Conservation (phyloP, 345 rosid species). For the Acer negundo region DNA sequence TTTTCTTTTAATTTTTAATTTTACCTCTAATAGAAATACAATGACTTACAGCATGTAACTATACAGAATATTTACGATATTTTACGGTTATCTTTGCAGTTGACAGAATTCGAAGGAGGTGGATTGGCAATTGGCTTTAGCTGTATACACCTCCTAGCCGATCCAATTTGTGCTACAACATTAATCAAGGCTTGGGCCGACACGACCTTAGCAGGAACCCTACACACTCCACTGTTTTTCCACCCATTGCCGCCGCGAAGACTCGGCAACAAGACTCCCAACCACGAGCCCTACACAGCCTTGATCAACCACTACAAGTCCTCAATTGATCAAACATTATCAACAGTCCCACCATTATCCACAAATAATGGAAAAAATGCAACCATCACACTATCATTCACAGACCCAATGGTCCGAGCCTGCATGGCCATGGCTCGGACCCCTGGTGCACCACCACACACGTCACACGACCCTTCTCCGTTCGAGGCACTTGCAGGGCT, state of each 20-base stretch:
- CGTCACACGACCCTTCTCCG: slow-evolving; percentile 21
- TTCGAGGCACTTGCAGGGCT: slow-evolving; percentile 59
- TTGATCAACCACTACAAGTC: slow-evolving; percentile 47
- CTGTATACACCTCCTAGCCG: slow-evolving; percentile 66
- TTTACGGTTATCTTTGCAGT: slow-evolving; percentile 27
- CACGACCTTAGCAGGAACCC: slow-evolving; percentile 36
- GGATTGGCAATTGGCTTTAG: slow-evolving; percentile 79
- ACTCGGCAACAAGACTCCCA: slow-evolving; percentile 16
- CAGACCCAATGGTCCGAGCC: slow-evolving; percentile 41
- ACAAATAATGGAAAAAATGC: slow-evolving; percentile 17
- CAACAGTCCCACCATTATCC: background rate
- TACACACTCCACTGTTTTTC: slow-evolving; percentile 50
- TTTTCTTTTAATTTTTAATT: no score
- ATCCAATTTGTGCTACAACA: slow-evolving; percentile 54
- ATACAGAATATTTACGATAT: no score
- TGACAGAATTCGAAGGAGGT: slow-evolving; percentile 78
- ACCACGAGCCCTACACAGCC: slow-evolving; percentile 24
- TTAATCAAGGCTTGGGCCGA: slow-evolving; percentile 81
- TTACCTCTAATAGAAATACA: no score
- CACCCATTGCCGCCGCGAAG: slow-evolving; percentile 43
- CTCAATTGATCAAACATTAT: slow-evolving; percentile 12
- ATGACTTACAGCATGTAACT: no score
- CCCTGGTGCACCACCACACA: background rate
- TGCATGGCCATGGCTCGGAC: slow-evolving; percentile 39
- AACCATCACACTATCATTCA: slow-evolving; percentile 46